Base-by-base conservation (phyloP, 495 filamentous ascomycete species). In the Aspergillus homomorphus region DNA sequence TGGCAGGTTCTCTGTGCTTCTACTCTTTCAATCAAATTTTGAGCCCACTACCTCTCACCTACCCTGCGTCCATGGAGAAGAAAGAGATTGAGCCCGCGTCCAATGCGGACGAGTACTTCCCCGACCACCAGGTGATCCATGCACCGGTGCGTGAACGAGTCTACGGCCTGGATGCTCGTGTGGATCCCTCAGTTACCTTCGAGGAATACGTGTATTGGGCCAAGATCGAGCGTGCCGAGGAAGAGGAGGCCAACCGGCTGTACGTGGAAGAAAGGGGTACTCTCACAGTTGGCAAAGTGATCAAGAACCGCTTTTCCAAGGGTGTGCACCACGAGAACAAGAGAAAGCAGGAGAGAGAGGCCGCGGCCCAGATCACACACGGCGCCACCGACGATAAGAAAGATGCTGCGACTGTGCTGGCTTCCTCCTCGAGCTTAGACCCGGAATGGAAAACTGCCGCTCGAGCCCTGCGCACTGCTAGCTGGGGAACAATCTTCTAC, bases 191-290 rank as follows among this genome's bases (percentile, higher is more conserved):
- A 16, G 44, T 45, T 20, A 45, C 44, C 1, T n/a, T 45, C 4
- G 44, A 45, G 10, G 44, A 45, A 18, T 45, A 45, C 44, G n/a
- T 45, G 15, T 45, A 45, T 20, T 45, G 44, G 44, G 44, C 44
- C 44, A 19, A 19, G 10, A 45, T 45, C n/a, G 44, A 45, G 14
- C 44, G 44, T 45, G 44, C 10, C n/a, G 1, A 19, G 16, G 44
- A 45, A 19, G 44, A 45, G 2, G 44, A 45, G 44, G 44, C 18
- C 1, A 45, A 45, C 44, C 44, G 44, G 15, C 44, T 19, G 14
- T 45, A 45, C n/a, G 44, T 45, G 4, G 44, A 45, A 20, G 44
- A 45, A 19, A 16, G 44, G 8, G 44, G 44, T 1, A 16, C 44
- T 20, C 18, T 45, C 15, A 45, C 44, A 16, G 18, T 45, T 2